phyloP scores from a whole-genome alignment of 225 moss, liverwort and hornwort species.

The Pseudoscleropodium purum region DNA sequence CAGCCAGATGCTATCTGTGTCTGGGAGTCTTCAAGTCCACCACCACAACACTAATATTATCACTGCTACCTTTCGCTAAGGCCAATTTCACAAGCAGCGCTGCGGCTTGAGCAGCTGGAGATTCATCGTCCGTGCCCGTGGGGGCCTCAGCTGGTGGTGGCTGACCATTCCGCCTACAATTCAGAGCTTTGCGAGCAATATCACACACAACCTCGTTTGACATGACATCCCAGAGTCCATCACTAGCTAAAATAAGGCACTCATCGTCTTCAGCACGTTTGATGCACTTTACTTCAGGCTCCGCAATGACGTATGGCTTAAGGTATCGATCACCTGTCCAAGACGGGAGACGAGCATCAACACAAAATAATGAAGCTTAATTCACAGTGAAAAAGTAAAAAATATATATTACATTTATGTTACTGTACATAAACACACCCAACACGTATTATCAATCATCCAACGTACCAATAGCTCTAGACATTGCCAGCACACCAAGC shows the following conservation, averaged over 20 bases:
- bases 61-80: conserved; percentile 81
- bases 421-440: no score
- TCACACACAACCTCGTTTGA: conserved; percentile 88
- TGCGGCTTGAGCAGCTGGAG: conserved; percentile 68
- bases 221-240: conserved; percentile 98
- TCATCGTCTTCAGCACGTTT: conserved; percentile 73
- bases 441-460: not conserved
- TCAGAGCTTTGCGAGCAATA: conserved; percentile 54
- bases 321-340: conserved; percentile 78
- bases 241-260: conserved; percentile 84
- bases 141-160: not conserved
- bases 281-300: conserved; percentile 79
- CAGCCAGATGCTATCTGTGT: conserved; percentile 38
- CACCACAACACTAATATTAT: conserved; percentile 95
- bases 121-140: conserved; percentile 28
- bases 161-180: conserved; percentile 19
- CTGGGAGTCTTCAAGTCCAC: conserved; percentile 53
- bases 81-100: conserved; percentile 78
- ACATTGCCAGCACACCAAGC: conserved; percentile 94
- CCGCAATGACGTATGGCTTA: conserved; percentile 86
- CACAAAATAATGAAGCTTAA: not conserved
- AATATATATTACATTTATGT: rapidly evolving
- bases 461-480: conserved; percentile 76
- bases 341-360: not conserved
- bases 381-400: no score